Percentiles rank a stretch among this genome's conserved stretches.
Evolutionary conservation across 768 basidiomycete species (phyloP).

Genomic region (Floccularia luteovirens): DNA sequence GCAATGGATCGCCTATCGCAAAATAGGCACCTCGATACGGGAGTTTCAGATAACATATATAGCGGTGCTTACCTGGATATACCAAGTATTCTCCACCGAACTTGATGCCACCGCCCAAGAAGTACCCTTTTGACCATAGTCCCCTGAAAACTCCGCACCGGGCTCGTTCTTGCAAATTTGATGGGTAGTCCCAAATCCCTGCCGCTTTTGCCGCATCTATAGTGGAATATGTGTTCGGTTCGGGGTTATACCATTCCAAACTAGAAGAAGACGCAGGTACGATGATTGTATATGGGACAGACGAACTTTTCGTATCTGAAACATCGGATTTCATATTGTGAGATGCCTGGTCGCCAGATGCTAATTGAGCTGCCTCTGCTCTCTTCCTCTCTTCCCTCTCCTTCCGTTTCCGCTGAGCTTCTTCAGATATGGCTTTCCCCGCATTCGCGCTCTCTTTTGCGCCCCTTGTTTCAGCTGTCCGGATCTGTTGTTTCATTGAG

Average conservation of each 20-base stretch:
- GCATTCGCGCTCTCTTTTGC: slow-evolving; percentile 32
- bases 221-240: slow-evolving; percentile 37
- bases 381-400: slow-evolving; percentile 48
- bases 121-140: slow-evolving; percentile 79
- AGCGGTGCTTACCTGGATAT: slow-evolving; percentile 70
- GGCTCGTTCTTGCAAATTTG: slow-evolving; percentile 57
- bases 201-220: slow-evolving; percentile 56
- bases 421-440: slow-evolving; percentile 43
- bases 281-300: slow-evolving; percentile 42
- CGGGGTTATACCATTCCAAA: slow-evolving; percentile 62
- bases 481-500: slow-evolving; percentile 38
- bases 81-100: slow-evolving; percentile 97
- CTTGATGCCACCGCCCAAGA: slow-evolving; percentile 83
- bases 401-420: slow-evolving; percentile 64
- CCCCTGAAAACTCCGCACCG: slow-evolving; percentile 74
- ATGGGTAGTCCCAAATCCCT: slow-evolving; percentile 74
- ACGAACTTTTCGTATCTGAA: slow-evolving; percentile 7
- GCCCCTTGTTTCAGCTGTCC: slow-evolving; percentile 39
- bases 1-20: slow-evolving; percentile 75
- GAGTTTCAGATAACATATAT: too few species aligned
- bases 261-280: slow-evolving; percentile 59
- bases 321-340: not conserved
- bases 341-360: slow-evolving; percentile 4
- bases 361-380: slow-evolving; percentile 13
- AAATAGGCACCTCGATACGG: not conserved